A percentile compares a stretch with the other conserved stretches of the same genome.
Evolutionary conservation across 179 eudicot genomes (phyloP).

Genomic region (Actinidia polygama): DNA sequence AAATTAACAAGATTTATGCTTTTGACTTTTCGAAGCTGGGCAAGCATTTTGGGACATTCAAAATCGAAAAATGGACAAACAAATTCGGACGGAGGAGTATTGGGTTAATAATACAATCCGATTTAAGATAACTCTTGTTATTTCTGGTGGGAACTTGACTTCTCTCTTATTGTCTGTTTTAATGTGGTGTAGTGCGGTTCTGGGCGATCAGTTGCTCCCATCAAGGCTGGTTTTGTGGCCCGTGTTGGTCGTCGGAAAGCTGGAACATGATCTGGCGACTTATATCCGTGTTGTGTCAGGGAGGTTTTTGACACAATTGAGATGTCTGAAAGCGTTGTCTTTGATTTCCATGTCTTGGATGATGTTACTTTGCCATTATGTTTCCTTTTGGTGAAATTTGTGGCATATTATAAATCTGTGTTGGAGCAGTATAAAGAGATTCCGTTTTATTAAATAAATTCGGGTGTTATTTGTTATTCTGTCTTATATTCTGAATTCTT

Average conservation of each 20-base stretch:
- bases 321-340: not conserved
- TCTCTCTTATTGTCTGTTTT: not conserved
- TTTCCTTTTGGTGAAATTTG: not conserved
- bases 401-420: no score
- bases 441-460: no score
- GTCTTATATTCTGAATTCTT: no score
- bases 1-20: no score
- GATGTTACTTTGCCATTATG: no score
- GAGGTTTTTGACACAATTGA: not conserved
- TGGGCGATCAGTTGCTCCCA: conserved; percentile 23
- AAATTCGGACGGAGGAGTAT: not conserved
- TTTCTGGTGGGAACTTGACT: not conserved
- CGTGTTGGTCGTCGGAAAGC: conserved; percentile 27
- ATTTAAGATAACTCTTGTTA: not conserved
- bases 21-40: no score
- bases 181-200: conserved; percentile 19
- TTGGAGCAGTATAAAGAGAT: no score
- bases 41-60: no score
- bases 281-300: not conserved
- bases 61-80: no score
- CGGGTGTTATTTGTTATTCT: no score
- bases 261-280: conserved; percentile 13
- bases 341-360: not conserved
- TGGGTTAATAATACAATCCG: not conserved
- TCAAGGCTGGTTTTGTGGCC: conserved; percentile 24